Percentiles rank a stretch among this genome's conserved stretches.
phyloP scores from a whole-genome alignment of 2,329 filamentous ascomycete genomes.

The Xylaria polymorpha region DNA sequence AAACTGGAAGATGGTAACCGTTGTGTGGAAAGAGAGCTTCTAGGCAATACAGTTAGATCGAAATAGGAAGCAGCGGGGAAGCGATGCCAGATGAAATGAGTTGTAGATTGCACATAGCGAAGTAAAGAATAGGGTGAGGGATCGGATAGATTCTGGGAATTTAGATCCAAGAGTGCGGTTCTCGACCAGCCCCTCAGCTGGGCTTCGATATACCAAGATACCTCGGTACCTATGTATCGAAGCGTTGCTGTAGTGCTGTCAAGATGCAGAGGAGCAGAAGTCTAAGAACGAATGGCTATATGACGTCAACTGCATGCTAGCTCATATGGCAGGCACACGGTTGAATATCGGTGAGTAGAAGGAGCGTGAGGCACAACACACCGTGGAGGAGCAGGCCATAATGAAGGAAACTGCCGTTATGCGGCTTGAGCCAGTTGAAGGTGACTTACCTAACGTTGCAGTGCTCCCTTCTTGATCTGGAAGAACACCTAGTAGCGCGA shows the following conservation, averaged over 20 bases:
- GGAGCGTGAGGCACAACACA: not conserved
- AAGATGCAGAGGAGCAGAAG: not conserved
- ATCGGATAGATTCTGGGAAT: not conserved
- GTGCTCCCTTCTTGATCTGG: too few species aligned
- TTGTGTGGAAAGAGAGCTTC: slow-evolving; percentile 1
- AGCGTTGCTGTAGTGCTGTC: not conserved
- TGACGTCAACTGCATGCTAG: not conserved
- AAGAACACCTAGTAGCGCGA: not conserved
- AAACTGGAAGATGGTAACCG: not conserved
- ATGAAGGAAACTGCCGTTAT: not conserved
- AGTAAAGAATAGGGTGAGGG: not conserved
- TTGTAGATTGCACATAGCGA: not conserved
- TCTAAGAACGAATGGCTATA: not conserved
- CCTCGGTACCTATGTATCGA: not conserved
- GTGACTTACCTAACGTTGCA: not conserved
- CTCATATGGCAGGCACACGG: not conserved
- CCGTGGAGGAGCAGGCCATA: not conserved
- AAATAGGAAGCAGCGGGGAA: not conserved
- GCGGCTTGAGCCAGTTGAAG: too few species aligned
- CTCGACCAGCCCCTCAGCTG: not conserved
- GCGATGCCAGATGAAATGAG: not conserved
- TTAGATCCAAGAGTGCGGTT: not conserved
- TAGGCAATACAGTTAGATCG: slow-evolving; percentile 16
- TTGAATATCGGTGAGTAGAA: not conserved
- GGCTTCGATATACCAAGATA: not conserved